These are phyloP conservation scores for Karstenula rhodostoma DNA, from an alignment of 2,329 filamentous ascomycete species.

Conservation along the genomic window DNA sequence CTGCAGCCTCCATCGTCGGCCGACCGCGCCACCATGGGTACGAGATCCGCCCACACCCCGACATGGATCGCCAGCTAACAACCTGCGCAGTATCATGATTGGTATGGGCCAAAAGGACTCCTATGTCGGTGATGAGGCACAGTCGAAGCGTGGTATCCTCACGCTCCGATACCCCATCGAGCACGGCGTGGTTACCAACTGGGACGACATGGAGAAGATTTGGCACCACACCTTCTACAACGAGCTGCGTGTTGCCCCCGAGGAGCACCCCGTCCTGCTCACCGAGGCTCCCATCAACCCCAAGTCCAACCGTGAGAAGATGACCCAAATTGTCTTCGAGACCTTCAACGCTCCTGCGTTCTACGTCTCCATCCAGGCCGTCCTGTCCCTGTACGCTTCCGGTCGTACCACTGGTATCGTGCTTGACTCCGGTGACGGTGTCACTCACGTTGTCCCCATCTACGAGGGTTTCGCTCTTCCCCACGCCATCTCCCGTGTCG, in stretches of 20 bases:
- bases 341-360: constrained; percentile 99
- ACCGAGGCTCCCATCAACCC: constrained; percentile 99
- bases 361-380: constrained; percentile 99
- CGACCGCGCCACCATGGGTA: constrained; percentile 99
- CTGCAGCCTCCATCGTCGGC: constrained; percentile 95
- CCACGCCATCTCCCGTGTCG: constrained; percentile 99
- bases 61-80: constrained; percentile 49
- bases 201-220: constrained; percentile 99
- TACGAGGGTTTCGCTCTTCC: constrained; percentile 99
- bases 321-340: constrained; percentile 99
- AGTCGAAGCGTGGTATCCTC: constrained; percentile 99
- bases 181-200: constrained; percentile 99
- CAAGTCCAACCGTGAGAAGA: constrained; percentile 99
- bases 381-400: constrained; percentile 98
- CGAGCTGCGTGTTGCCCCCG: constrained; percentile 98
- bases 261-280: constrained; percentile 99
- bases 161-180: constrained; percentile 99
- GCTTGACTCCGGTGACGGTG: constrained; percentile 99
- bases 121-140: constrained; percentile 99
- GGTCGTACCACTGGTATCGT: constrained; percentile 99
- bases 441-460: constrained; percentile 99
- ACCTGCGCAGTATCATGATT: constrained; percentile 90
- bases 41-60: constrained; percentile 53
- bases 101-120: constrained; percentile 99
- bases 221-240: constrained; percentile 99